Evolutionary conservation across 2,329 filamentous ascomycete genomes (phyloP).

Genomic region (Aurifilum marmelostoma): DNA sequence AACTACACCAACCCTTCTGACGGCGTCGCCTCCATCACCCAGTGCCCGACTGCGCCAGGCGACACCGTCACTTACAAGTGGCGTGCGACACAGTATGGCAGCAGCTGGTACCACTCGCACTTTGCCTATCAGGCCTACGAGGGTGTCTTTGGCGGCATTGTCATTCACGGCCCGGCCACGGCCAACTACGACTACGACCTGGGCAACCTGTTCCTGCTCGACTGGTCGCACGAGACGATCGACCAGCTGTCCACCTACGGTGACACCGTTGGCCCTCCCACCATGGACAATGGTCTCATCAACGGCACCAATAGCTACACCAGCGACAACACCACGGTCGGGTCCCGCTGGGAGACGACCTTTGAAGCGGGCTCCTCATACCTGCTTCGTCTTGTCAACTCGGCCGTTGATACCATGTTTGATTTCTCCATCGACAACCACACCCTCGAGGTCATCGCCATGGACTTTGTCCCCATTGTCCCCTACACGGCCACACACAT

Average conservation of each 20-base stretch:
- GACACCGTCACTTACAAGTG: slow-evolving; percentile 59
- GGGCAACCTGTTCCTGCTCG: slow-evolving; percentile 60
- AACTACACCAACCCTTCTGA: slow-evolving; percentile 48
- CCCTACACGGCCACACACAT: slow-evolving; percentile 55
- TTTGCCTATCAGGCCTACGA: slow-evolving; percentile 50
- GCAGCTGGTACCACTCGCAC: slow-evolving; percentile 65
- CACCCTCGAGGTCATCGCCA: slow-evolving; percentile 58
- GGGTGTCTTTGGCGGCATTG: slow-evolving; percentile 62
- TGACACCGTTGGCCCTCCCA: slow-evolving; percentile 35
- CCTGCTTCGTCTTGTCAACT: slow-evolving; percentile 52
- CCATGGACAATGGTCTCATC: slow-evolving; percentile 35
- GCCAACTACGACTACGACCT: slow-evolving; percentile 66
- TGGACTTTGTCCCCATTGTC: slow-evolving; percentile 59
- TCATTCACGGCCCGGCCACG: slow-evolving; percentile 63
- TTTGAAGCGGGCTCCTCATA: slow-evolving; percentile 44
- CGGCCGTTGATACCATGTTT: slow-evolving; percentile 46
- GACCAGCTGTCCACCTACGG: slow-evolving; percentile 35
- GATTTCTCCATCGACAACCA: slow-evolving; percentile 60
- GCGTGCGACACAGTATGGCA: slow-evolving; percentile 56
- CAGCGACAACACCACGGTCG: slow-evolving; percentile 37
- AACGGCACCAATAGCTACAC: slow-evolving; percentile 21
- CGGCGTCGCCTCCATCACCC: slow-evolving; percentile 39
- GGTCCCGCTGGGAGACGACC: slow-evolving; percentile 33
- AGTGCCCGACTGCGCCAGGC: slow-evolving; percentile 55
- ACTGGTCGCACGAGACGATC: slow-evolving; percentile 56